Percentiles rank a stretch among this genome's conserved stretches.
phyloP scores from a whole-genome alignment of 495 filamentous ascomycete genomes.

The Trichoderma orchidacearum region DNA sequence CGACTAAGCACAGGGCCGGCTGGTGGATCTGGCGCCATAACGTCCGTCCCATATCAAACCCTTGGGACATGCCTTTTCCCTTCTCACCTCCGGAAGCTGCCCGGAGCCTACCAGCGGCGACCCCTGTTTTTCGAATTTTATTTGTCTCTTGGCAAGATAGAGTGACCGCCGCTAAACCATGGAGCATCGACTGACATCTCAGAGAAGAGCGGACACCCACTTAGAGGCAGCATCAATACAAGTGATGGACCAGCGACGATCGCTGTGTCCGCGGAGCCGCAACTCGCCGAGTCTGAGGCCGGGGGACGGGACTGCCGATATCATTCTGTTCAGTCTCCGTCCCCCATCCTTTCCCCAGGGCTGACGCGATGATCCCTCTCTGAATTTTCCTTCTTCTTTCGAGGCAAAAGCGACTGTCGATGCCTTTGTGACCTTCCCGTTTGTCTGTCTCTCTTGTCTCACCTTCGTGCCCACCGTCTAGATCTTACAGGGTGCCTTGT shows the following conservation, averaged over 20 bases:
- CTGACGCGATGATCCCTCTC: not conserved
- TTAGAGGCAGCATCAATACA: not conserved
- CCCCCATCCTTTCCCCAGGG: not conserved
- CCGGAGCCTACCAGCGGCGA: not conserved
- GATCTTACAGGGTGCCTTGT: not conserved
- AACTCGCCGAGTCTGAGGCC: not conserved
- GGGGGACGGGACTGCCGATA: too few species aligned
- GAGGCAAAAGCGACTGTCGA: not conserved
- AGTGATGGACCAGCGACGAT: not conserved
- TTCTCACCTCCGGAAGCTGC: not conserved
- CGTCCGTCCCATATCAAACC: not conserved
- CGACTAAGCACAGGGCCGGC: too few species aligned
- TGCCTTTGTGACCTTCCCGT: not conserved
- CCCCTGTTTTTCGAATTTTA: too few species aligned
- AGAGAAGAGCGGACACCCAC: not conserved
- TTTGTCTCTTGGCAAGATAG: too few species aligned
- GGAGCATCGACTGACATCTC: not conserved
- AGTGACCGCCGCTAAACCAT: too few species aligned
- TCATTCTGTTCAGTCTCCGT: too few species aligned
- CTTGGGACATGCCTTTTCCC: not conserved
- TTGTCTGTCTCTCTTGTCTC: not conserved
- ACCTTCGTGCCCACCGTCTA: too few species aligned
- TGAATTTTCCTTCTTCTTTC: not conserved
- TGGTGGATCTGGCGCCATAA: not conserved
- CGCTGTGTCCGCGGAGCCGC: not conserved